phyloP scores from a whole-genome alignment of 2,329 filamentous ascomycete species.

The Colletotrichum tamarilloi region DNA sequence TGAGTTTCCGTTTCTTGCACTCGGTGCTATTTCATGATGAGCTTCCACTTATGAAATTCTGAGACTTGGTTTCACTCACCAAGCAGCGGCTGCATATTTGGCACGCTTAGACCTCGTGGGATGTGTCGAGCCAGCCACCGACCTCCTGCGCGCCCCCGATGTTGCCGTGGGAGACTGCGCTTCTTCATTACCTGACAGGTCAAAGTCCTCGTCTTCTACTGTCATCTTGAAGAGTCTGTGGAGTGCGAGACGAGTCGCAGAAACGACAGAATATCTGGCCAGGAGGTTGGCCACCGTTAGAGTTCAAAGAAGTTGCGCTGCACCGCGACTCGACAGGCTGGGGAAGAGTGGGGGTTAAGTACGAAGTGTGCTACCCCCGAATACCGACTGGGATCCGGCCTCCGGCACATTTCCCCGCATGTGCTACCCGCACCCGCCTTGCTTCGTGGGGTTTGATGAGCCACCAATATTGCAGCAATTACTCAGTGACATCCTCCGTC shows the following conservation, averaged over 20 bases:
- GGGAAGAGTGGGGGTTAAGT: constrained; percentile 31
- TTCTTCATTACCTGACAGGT: not conserved
- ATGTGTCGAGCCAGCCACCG: not conserved
- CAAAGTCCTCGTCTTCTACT: constrained; percentile 1
- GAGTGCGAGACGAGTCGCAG: not conserved
- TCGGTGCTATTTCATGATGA: constrained; percentile 28
- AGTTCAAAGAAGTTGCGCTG: constrained; percentile 32
- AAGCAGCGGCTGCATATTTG: constrained; percentile 30
- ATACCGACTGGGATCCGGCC: constrained; percentile 6
- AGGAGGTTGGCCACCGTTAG: constrained; percentile 5
- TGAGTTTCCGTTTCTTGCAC: constrained; percentile 54
- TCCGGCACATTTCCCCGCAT: constrained; percentile 5
- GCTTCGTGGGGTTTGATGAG: not conserved
- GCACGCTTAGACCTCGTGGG: constrained; percentile 21
- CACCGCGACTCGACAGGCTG: not conserved
- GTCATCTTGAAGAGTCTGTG: not conserved
- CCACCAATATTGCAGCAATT: not conserved
- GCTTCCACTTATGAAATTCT: too few relatives aligned
- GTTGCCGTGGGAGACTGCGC: not conserved
- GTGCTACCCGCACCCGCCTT: not conserved
- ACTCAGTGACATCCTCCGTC: not conserved
- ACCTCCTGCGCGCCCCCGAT: not conserved
- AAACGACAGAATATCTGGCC: not conserved
- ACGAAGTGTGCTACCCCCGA: not conserved
- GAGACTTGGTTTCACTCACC: not conserved